Percentiles rank a stretch among this genome's conserved stretches.
phyloP scores from a whole-genome alignment of 148 eudicot genomes.

The Talinum fruticosum region DNA sequence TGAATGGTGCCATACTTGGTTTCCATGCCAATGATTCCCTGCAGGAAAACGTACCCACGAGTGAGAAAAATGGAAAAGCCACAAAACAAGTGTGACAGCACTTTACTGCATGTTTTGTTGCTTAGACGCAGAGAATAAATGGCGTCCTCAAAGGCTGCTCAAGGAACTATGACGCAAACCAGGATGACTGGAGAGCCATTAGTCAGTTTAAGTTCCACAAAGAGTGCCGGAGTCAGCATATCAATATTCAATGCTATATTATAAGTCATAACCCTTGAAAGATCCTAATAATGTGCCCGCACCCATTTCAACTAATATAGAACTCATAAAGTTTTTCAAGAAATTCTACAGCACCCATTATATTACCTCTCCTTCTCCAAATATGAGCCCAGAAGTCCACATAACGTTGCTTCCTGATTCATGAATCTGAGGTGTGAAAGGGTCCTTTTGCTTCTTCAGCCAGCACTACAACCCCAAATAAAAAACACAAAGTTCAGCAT shows the following conservation, averaged over 20 bases:
- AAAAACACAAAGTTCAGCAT: neutral
- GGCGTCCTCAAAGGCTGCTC: no score
- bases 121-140: no score
- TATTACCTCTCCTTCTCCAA: slow-evolving; percentile 68
- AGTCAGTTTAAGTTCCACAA: no score
- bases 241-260: no score
- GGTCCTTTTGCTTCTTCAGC: slow-evolving; percentile 69
- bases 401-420: slow-evolving; percentile 42
- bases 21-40: slow-evolving; percentile 87
- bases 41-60: slow-evolving; percentile 16
- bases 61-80: slow-evolving; percentile 3
- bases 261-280: no score
- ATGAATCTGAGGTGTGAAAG: slow-evolving; percentile 47
- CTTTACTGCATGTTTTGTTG: neutral
- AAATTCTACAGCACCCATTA: no score
- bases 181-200: no score
- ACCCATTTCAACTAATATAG: no score
- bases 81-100: neutral
- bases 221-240: no score
- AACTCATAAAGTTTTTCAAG: no score
- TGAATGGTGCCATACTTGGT: slow-evolving; percentile 80
- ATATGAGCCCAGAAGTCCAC: slow-evolving; percentile 72
- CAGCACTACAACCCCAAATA: slow-evolving; percentile 44
- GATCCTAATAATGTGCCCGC: no score
- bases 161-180: no score